Percentiles rank a stretch among this genome's conserved stretches.
These are phyloP conservation scores for Didymella arachidicola DNA, from an alignment of 2,329 filamentous ascomycete genomes.

Conservation along the genomic window DNA sequence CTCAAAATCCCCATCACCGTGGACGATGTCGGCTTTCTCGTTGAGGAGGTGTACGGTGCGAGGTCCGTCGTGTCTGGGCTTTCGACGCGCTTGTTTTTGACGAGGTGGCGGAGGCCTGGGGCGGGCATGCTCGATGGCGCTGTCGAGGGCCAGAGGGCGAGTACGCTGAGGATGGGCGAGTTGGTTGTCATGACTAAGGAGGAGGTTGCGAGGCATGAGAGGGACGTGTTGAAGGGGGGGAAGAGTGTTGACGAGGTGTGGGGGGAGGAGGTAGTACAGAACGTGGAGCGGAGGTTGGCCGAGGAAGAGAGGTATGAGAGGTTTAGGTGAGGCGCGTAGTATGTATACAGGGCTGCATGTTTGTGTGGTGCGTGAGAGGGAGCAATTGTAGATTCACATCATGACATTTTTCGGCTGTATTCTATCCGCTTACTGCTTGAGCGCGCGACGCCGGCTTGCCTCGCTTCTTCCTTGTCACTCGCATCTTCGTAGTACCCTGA, in stretches of 20 bases:
- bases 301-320: constrained; percentile 69
- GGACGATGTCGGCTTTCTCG: constrained; percentile 83
- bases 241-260: constrained; percentile 78
- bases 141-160: constrained; percentile 77
- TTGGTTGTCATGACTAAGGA: constrained; percentile 94
- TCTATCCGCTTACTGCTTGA: constrained; percentile 1
- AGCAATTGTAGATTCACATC: not conserved
- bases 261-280: constrained; percentile 68
- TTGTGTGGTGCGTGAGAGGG: no score
- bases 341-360: no score
- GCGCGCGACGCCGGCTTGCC: constrained; percentile 10
- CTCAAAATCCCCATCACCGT: constrained; percentile 79
- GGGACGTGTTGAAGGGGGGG: constrained; percentile 73
- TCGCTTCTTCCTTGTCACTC: constrained; percentile 22
- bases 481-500: constrained; percentile 24
- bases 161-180: constrained; percentile 72
- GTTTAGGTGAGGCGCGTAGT: constrained; percentile 51
- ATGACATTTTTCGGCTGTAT: not conserved
- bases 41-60: constrained; percentile 88
- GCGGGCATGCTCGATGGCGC: constrained; percentile 69
- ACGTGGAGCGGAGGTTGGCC: constrained; percentile 70
- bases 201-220: constrained; percentile 81
- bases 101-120: constrained; percentile 77
- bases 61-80: constrained; percentile 85
- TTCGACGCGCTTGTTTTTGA: constrained; percentile 78